Percentiles rank a stretch among this genome's conserved stretches.
These are phyloP conservation scores for Cytidiella melzeri DNA, from an alignment of 768 basidiomycete genomes.

Conservation along the genomic window DNA sequence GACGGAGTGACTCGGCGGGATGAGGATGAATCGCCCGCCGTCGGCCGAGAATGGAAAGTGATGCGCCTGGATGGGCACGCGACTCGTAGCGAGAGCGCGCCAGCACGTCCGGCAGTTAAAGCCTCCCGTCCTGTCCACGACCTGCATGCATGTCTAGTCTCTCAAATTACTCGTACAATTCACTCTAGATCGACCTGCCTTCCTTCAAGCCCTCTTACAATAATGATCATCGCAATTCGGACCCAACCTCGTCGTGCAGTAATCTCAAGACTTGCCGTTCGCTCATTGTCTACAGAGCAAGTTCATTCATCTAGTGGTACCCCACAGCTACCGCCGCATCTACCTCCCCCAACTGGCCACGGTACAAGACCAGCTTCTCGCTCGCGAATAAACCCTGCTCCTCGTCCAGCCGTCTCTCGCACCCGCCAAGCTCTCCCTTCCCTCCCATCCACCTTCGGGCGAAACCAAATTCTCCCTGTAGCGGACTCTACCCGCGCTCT, in stretches of 20 bases:
- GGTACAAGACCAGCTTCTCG: constrained; percentile 24
- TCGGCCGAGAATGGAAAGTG: not conserved
- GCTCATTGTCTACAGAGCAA: constrained; percentile 23
- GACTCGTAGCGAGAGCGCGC: no score
- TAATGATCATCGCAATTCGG: constrained; percentile 14
- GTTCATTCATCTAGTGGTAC: constrained; percentile 16
- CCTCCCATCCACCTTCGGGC: constrained; percentile 69
- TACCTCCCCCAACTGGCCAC: constrained; percentile 25
- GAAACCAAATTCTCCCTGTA: constrained; percentile 77
- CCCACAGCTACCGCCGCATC: constrained; percentile 26
- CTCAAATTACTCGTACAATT: no score
- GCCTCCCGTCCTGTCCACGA: no score
- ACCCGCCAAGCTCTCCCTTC: constrained; percentile 36
- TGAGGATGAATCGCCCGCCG: not conserved
- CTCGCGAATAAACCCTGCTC: constrained; percentile 38
- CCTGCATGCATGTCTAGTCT: no score
- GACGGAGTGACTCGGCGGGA: no score
- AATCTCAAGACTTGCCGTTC: constrained; percentile 17
- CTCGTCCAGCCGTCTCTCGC: constrained; percentile 27
- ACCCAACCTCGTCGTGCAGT: constrained; percentile 2
- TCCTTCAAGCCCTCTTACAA: no score
- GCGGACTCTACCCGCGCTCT: constrained; percentile 74
- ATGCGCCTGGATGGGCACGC: no score
- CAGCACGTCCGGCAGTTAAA: no score
- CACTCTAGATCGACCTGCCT: no score